Base-by-base conservation (phyloP, 2,329 filamentous ascomycete genomes). In the Sclerotinia minor region DNA sequence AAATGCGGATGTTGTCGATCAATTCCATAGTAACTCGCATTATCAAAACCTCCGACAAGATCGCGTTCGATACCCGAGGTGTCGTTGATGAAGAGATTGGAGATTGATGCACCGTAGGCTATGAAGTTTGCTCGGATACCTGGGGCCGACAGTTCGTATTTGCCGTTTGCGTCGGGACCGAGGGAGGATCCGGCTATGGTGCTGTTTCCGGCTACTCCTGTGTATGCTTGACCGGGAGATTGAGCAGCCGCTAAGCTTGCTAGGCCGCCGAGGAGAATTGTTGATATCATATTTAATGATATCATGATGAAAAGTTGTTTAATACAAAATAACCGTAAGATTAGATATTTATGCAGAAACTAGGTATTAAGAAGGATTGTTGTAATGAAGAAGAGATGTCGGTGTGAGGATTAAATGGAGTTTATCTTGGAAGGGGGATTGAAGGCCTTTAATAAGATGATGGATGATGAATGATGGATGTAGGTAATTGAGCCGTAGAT, bases 31-130 rank as follows among this genome's bases (percentile, higher is more conserved):
- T 90, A 87, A 64, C 81, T 86, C 57, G 90, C 90, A 75, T 92
- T 92, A 80, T 94, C 91, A 74, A 88, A 93, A 59, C 91, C 91
- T 58, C 85, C 83, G 1, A 94, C 87, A 61, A 94, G 81, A 75
- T 94, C 91, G 69, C 90, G 85, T 75, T 86, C 82, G 54, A 89
- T 80, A 57, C 89, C 90, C 72, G 89, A 83, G 73, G 86, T 85
- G 77, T 92, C 90, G 49, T 85, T 83, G 77, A 94, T 83, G 77
- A 91, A 82, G 64, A 94, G 81, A 75, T 92, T 89, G 68, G 89
- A 84, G 74, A 94, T 84, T 68, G 87, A 87, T 9, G 90, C 91
- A 70, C 90, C 91, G 74, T 93, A 93, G 1, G 89, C 83, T 57
- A 93, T 88, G 78, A 93, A 93, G 58, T 83, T 80, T 11, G 87